Evolutionary conservation across 352 stramenopile species (phyloP).

Genomic region (Phytophthora pluvialis): DNA sequence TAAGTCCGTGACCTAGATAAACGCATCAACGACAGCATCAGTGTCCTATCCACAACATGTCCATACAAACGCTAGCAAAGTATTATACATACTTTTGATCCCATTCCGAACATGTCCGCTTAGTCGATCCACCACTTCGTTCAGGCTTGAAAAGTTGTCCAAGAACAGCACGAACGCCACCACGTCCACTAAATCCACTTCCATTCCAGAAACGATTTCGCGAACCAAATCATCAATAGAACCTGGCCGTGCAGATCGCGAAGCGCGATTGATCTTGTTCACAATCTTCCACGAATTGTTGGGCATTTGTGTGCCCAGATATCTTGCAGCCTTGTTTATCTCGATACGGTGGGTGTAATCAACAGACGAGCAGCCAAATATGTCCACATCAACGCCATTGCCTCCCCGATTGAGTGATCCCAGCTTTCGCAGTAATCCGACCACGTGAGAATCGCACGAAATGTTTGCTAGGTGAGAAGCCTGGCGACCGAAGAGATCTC

Average conservation of each 20-base stretch:
- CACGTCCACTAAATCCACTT: slow-evolving; percentile 66
- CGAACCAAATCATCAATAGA: slow-evolving; percentile 47
- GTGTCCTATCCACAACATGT: not conserved
- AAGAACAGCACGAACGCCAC: slow-evolving; percentile 77
- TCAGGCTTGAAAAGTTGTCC: slow-evolving; percentile 69
- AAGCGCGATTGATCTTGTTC: slow-evolving; percentile 15
- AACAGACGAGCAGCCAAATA: slow-evolving; percentile 65
- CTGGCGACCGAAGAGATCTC: slow-evolving; percentile 72
- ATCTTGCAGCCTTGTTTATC: slow-evolving; percentile 34
- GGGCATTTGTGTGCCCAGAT: slow-evolving; percentile 39
- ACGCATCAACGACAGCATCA: slow-evolving; percentile 15
- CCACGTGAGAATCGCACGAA: slow-evolving; percentile 42
- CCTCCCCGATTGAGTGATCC: slow-evolving; percentile 27
- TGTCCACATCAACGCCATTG: slow-evolving; percentile 48
- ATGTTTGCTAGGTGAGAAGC: slow-evolving; percentile 60
- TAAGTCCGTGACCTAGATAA: slow-evolving; percentile 52
- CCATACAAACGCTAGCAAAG: not conserved
- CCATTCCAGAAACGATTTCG: slow-evolving; percentile 37
- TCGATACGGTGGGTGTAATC: slow-evolving; percentile 55
- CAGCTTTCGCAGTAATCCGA: slow-evolving; percentile 41
- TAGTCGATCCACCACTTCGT: slow-evolving; percentile 65
- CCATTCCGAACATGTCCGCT: slow-evolving; percentile 51
- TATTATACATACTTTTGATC: slow-evolving; percentile 46
- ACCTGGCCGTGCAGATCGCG: slow-evolving; percentile 13
- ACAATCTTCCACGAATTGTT: slow-evolving; percentile 39